Base-by-base conservation (phyloP, 345 rosid species). In the Rhodamnia argentea region DNA sequence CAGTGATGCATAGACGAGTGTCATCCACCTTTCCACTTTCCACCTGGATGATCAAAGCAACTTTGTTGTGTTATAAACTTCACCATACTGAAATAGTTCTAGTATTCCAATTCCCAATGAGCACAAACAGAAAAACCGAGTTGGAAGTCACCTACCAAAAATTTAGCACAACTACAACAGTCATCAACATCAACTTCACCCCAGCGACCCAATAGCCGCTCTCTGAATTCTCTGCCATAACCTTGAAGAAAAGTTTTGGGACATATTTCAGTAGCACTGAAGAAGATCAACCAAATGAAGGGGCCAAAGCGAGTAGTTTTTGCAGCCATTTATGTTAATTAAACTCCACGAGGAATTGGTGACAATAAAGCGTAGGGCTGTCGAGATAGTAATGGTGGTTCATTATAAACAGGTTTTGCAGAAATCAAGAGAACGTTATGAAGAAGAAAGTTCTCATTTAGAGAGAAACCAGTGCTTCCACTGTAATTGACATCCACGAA, bases 121-220 rank as follows among this genome's bases (percentile, higher is more conserved):
- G 81, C 81, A 37, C 81, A 18, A 70, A 70, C 81, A 37, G 47
- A 70, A 37, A 22, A 27, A 75, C 52, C 52, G 76, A 10, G 12
- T 27, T 44, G n/a, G 52, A 75, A 85, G 32, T 37, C 64, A 50
- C 75, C 85, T 92, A 97, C 99, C 99, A 97, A 91, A 91, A 92
- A 94, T 83, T 90, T 94, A 84, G 99, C 99, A 88, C 99, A 96
- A 88, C 96, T 93, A 89, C 99, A 97, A 84, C 99, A 97, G 92
- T 97, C 99, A 87, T 95, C 91, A 84, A 97, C 96, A 87, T 97
- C 99, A 40, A 95, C 99, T 87, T 96, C 94, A 64, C 99, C 99
- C 99, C 99, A 97, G 54, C 75, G 87, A 84, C 86, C 87, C 86
- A 92, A 86, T 87, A 97, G 93, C 87, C 99, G 93, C 86, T 97